Percentiles rank a stretch among this genome's conserved stretches.
These are phyloP conservation scores for Biscutella laevigata DNA, from an alignment of 441 rosid genomes.

Conservation along the genomic window DNA sequence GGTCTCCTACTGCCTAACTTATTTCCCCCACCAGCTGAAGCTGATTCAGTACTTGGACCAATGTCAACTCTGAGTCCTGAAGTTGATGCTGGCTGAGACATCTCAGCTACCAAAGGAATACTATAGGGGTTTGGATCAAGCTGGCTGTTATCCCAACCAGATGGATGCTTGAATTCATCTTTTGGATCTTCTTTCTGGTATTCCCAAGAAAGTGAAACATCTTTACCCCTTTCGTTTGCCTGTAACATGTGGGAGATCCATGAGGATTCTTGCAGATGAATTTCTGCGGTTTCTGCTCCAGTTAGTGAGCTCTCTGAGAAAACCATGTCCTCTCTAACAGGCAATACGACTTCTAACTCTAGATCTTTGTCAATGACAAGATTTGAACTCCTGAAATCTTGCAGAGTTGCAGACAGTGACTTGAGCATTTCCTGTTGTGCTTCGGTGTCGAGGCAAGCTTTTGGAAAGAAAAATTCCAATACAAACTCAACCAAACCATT, in stretches of 20 bases:
- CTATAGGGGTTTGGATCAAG: conserved; percentile 15
- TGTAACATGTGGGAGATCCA: conserved; percentile 55
- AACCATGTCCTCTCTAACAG: conserved; percentile 28
- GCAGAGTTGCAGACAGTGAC: conserved; percentile 36
- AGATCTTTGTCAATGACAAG: conserved; percentile 39
- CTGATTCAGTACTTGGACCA: conserved; percentile 20
- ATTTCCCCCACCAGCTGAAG: conserved; percentile 15
- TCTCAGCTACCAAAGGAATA: conserved; percentile 22
- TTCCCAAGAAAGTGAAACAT: conserved; percentile 49
- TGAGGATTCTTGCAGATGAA: conserved; percentile 34
- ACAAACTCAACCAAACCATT: conserved; percentile 49
- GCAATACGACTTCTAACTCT: conserved; percentile 39
- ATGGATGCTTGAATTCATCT: conserved; percentile 49
- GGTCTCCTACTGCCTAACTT: conserved; percentile 29
- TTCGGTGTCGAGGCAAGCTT: conserved; percentile 37
- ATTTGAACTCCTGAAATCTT: conserved; percentile 39
- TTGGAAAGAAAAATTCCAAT: conserved; percentile 70
- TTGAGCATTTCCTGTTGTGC: conserved; percentile 40
- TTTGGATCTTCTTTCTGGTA: conserved; percentile 46
- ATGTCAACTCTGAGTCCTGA: conserved; percentile 19
- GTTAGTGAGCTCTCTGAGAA: conserved; percentile 20
- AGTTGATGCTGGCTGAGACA: conserved; percentile 22
- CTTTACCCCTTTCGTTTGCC: conserved; percentile 45
- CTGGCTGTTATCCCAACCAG: conserved; percentile 38
- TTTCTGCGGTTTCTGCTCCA: conserved; percentile 22